Evolutionary conservation across 169 alveolate genomes (phyloP).

Genomic region (Plasmodium gaboni): DNA sequence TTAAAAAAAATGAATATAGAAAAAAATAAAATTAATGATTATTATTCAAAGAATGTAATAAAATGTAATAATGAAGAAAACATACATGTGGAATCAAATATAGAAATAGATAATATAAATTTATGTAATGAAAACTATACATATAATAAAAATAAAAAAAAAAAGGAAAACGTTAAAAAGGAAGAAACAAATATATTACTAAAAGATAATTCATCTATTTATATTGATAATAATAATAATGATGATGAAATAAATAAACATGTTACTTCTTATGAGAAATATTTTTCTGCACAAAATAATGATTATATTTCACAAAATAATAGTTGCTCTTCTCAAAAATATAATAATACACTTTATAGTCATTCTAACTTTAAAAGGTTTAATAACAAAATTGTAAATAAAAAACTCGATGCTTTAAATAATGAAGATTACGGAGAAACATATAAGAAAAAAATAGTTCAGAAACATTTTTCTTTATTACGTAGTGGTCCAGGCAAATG

Average conservation of each 20-base stretch:
- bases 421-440: slow-evolving; percentile 23
- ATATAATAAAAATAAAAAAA: neutral
- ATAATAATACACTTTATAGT: neutral
- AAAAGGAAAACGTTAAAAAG: neutral
- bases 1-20: neutral
- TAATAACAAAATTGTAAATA: slow-evolving; percentile 12
- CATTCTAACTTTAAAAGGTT: slow-evolving; percentile 4
- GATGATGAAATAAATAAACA: neutral
- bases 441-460: slow-evolving; percentile 45
- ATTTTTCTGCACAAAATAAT: neutral
- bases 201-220: neutral
- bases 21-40: neutral
- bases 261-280: neutral
- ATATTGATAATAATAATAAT: neutral
- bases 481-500: slow-evolving; percentile 45
- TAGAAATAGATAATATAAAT: neutral
- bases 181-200: neutral
- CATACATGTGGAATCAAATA: neutral
- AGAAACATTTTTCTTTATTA: slow-evolving; percentile 40
- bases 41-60: neutral
- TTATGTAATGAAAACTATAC: neutral
- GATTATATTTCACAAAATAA: neutral
- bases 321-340: neutral
- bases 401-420: slow-evolving; percentile 20
- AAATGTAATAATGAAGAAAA: neutral